Conservation (phyloP, 2,329 filamentous ascomycete genomes). For the Phialocephala subalpina region DNA sequence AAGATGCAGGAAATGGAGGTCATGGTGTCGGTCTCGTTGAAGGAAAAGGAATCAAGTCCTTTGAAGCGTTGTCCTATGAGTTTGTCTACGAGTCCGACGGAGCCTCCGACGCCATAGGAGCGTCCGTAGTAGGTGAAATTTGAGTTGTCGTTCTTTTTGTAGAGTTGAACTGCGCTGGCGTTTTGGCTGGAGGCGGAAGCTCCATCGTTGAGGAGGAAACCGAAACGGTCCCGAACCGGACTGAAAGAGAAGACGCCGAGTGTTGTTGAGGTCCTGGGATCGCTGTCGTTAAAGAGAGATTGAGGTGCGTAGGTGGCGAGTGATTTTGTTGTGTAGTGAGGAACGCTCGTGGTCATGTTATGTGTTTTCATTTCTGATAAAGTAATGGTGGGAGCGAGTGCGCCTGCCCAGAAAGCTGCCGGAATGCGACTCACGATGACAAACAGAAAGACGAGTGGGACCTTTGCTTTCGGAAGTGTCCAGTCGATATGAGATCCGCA, state of each 20-base stretch:
- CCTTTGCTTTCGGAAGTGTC: not conserved
- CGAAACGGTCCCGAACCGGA: not conserved
- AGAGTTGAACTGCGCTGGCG: not conserved
- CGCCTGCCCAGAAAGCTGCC: not conserved
- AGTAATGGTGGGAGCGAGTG: not conserved
- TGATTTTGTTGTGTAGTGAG: not conserved
- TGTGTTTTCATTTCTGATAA: not conserved
- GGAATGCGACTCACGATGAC: not conserved
- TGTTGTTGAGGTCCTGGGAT: not conserved
- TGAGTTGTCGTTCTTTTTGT: slow-evolving; percentile 2
- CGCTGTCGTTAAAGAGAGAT: not conserved
- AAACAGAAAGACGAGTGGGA: not conserved
- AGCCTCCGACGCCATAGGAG: not conserved
- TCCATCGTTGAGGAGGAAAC: not conserved
- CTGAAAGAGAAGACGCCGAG: not conserved
- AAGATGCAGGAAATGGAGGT: not conserved
- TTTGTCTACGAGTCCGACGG: not conserved
- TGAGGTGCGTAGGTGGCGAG: not conserved
- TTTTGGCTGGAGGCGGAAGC: not conserved
- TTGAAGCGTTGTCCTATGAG: not conserved
- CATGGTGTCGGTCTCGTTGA: not conserved
- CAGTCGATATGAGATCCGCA: not conserved
- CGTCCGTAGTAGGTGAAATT: not conserved
- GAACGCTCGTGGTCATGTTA: not conserved
- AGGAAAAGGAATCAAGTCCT: not conserved